Base-by-base conservation (phyloP, 192 early-diverging fungal species). In the Polychytrium aggregatum region DNA sequence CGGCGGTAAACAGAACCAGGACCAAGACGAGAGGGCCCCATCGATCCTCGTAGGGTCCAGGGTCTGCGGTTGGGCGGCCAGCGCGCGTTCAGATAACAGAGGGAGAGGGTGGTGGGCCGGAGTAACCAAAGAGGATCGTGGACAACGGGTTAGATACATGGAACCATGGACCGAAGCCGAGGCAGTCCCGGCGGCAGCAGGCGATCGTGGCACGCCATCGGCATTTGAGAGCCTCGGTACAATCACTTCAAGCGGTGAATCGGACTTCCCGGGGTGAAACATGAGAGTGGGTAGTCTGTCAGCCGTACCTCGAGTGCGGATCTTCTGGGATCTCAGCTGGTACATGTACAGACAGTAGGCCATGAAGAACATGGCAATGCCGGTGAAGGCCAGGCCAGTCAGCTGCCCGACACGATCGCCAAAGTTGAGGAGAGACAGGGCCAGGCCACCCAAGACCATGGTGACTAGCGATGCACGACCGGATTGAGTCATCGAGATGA, bases 391-490 rank as follows among this genome's bases (percentile, higher is more conserved):
- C n/a, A 22, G 49, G 17, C 84, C 85, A 38, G 83, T 70, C 31
- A 83, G 67, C 47, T 68, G 70, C 28, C 79, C 81, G 3, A 82
- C 79, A 35, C 55, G 46, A 57, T 81, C 82, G 26, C 82, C 82
- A 50, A 83, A 82, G 69, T 87, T 89, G 59, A 85, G 77, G 6
- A 89, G 66, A 14, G 72, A 78, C 24, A 89, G 64, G 3, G 83
- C 73, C 24, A 87, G 72, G 26, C 72, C 72, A 22, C 79, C 78
- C 3, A 89, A 50, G 13, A 84, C 63, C 1, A 84, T 77, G 44
- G 73, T 78, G n/a, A n/a, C n/a, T n/a, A n/a, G n/a, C n/a, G n/a
- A n/a, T n/a, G n/a, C n/a, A n/a, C n/a, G n/a, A n/a, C n/a, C n/a
- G n/a, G n/a, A n/a, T n/a, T n/a, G n/a, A n/a, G n/a, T n/a, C n/a